These are phyloP conservation scores for Acacia crassicarpa DNA, from an alignment of 306 rosid species.

Conservation along the genomic window DNA sequence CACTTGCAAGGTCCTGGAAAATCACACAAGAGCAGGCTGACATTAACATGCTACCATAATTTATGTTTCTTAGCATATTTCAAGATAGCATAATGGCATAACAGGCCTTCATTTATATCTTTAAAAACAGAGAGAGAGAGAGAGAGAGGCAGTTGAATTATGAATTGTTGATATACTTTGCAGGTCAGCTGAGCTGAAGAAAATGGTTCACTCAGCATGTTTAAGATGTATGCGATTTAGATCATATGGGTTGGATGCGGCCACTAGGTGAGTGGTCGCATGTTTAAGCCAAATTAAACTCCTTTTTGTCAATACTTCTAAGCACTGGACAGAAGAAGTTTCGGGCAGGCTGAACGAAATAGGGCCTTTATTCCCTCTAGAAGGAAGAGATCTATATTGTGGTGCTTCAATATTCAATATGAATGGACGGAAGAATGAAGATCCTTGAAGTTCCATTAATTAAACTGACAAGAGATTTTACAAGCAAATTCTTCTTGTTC, in stretches of 20 bases:
- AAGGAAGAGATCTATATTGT: background rate
- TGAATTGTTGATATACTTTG: background rate
- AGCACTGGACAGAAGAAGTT: background rate
- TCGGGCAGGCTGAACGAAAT: background rate
- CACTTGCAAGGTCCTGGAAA: conserved; percentile 86
- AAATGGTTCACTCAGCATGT: background rate
- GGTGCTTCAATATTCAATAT: too few relatives aligned
- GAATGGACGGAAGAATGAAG: too few relatives aligned
- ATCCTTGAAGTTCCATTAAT: too few relatives aligned
- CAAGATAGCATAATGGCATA: background rate
- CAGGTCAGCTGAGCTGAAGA: background rate
- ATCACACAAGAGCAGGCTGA: background rate
- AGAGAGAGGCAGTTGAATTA: background rate
- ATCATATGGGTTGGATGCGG: background rate
- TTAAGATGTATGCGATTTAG: background rate
- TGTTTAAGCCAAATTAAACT: background rate
- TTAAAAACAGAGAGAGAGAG: background rate
- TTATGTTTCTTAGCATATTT: background rate
- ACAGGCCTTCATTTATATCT: background rate
- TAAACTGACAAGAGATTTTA: too few relatives aligned
- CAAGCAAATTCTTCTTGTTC: too few relatives aligned
- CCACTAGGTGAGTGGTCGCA: background rate
- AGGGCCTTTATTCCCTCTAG: background rate
- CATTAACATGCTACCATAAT: background rate
- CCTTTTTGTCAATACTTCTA: background rate